Conservation (phyloP, 352 stramenopile species). For the Pythium grandisporangium region DNA sequence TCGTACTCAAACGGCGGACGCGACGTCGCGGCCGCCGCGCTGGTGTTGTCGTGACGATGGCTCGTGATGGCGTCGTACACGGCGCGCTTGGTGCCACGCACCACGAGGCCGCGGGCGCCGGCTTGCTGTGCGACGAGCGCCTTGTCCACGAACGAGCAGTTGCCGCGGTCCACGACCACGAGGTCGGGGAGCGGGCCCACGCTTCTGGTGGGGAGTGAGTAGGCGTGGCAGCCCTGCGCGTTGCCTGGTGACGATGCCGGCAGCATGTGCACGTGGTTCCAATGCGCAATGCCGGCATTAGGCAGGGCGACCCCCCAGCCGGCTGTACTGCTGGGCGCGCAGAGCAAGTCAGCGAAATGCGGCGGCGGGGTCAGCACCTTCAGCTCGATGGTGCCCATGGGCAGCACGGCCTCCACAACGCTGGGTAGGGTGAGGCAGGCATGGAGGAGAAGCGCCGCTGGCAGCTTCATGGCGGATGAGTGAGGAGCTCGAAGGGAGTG, state of each 20-base stretch:
- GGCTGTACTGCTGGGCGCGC: slow-evolving; percentile 32
- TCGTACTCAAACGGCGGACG: slow-evolving; percentile 63
- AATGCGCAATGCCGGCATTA: slow-evolving; percentile 32
- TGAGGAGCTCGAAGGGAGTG: no score
- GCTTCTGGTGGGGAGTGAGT: slow-evolving; percentile 13
- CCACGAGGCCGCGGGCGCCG: slow-evolving; percentile 41
- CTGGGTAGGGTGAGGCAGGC: no score
- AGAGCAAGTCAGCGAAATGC: slow-evolving; percentile 38
- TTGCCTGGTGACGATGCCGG: slow-evolving; percentile 11
- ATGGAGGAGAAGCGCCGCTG: no score
- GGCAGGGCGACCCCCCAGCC: slow-evolving; percentile 52
- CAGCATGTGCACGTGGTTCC: slow-evolving; percentile 38
- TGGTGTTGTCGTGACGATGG: slow-evolving; percentile 28
- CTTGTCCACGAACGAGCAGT: slow-evolving; percentile 70
- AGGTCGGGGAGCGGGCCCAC: slow-evolving; percentile 12
- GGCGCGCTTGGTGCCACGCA: slow-evolving; percentile 45
- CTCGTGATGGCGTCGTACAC: slow-evolving; percentile 44
- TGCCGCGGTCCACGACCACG: slow-evolving; percentile 60
- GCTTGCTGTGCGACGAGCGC: slow-evolving; percentile 36
- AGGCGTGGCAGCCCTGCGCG: slow-evolving; percentile 29
- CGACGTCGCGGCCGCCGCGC: slow-evolving; percentile 5
- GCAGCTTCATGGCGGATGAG: no score
- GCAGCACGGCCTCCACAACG: slow-evolving; percentile 24
- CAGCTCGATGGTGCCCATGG: slow-evolving; percentile 31
- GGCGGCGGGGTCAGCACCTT: slow-evolving; percentile 20